Evolutionary conservation across 305 asterid species (phyloP), one percentile per base, ranked within the genome.

Genomic region (Solanum hybrid): DNA sequence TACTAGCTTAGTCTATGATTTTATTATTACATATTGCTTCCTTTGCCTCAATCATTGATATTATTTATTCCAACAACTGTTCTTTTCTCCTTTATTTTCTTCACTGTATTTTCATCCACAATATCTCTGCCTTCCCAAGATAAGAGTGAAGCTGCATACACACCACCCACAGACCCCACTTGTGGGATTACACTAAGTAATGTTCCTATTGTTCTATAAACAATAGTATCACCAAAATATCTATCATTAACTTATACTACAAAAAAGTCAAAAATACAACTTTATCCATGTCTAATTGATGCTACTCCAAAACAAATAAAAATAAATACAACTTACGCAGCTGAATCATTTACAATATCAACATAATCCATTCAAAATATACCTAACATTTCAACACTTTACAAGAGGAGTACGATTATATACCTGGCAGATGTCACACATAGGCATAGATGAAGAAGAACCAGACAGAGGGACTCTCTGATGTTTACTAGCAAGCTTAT

Each of bases 351-450:
- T 22, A 12, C 20, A 36, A n/a, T 79, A 78, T 35, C 31, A 10
- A 35, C 31, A 6, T 3, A 35, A 36, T 22, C 6, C 32, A 7
- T 79, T 3, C 26, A 87, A 38, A 40, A 72, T 87, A 27, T 22
- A 20, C 46, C 22, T 10, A 40, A 40, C 51, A 40, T 40, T 40
- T 4, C 51, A 40, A 11, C 51, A 40, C 51, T 40, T 40, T 40
- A 40, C 51, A 40, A 40, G 51, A 40, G 4, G 22, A 51, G n/a
- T 51, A 46, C 0, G 6, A 46, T 66, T 69, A 95, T 6, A 29
- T 90, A 90, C 99, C 99, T 97, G 99, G 85, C 99, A 97, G 82
- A 97, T 96, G 89, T 97, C 99, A 88, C 99, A 97, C 93, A 93
- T 95, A 29, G 99, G 99, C 95, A 95, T 94, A 92, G 93, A 93